Conservation (phyloP, 108 stramenopile genomes). For the Pseudonitzschia delicatissima region DNA sequence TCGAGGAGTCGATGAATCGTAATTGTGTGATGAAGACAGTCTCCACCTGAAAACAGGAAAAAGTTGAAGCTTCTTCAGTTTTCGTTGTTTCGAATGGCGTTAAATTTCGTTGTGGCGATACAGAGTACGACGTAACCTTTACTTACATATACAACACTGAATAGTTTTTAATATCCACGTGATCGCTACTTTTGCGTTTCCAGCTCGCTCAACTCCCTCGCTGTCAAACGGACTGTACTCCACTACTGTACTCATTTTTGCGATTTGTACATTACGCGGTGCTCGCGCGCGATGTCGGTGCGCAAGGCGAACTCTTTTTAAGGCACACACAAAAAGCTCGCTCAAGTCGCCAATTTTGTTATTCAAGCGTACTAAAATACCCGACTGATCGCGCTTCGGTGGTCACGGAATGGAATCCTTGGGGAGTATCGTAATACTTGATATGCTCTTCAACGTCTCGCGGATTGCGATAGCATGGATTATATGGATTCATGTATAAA, state of each 20-base stretch:
- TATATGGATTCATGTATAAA: no score
- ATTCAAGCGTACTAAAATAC: no score
- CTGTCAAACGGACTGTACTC: background rate
- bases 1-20: background rate
- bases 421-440: no score
- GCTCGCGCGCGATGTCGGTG: background rate
- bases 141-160: background rate
- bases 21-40: background rate
- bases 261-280: background rate
- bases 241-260: background rate
- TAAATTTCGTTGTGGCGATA: background rate
- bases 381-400: no score
- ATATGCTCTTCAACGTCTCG: no score
- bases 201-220: background rate
- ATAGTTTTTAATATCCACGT: background rate
- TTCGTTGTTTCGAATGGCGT: no score
- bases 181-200: background rate
- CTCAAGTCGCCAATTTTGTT: slow-evolving; percentile 4
- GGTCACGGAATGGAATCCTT: no score
- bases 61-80: background rate
- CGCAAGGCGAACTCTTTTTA: background rate
- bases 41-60: background rate
- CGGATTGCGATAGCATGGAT: no score
- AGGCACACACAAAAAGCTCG: background rate
- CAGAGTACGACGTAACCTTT: no score